Conservation (phyloP, 169 alveolate genomes). For the Theileria luwenshuni region DNA sequence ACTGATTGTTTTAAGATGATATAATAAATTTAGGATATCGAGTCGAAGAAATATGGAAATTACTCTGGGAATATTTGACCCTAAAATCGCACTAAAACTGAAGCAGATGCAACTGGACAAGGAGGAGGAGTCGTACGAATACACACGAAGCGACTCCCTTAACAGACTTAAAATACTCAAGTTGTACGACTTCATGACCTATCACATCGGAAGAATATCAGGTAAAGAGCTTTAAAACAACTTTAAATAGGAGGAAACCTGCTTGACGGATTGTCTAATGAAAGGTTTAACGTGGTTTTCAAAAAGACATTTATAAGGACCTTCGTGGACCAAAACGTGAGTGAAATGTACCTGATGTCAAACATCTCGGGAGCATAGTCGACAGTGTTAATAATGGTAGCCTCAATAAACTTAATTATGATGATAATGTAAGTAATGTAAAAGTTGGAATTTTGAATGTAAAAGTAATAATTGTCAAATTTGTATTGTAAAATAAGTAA, state of each 20-base stretch:
- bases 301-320: conserved; percentile 64
- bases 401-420: too few relatives aligned
- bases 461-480: too few relatives aligned
- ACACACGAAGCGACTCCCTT: conserved; percentile 31
- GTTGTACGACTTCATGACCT: conserved; percentile 44
- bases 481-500: too few relatives aligned
- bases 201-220: conserved; percentile 37
- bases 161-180: conserved; percentile 42
- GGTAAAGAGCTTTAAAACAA: conserved; percentile 6
- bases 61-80: conserved; percentile 70
- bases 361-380: conserved; percentile 51
- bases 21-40: conserved; percentile 37
- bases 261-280: conserved; percentile 61
- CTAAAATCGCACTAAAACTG: conserved; percentile 41
- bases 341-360: conserved; percentile 43
- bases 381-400: not conserved
- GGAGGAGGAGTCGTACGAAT: conserved; percentile 50
- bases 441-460: too few relatives aligned
- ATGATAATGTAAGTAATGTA: too few relatives aligned
- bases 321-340: conserved; percentile 61
- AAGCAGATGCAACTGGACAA: conserved; percentile 36
- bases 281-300: conserved; percentile 52
- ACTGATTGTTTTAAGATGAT: too few relatives aligned
- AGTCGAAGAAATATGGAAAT: conserved; percentile 76
- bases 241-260: conserved; percentile 31